Evolutionary conservation across 306 rosid species (phyloP), one percentile per base, ranked within the genome.

Genomic region (Sesbania bispinosa): DNA sequence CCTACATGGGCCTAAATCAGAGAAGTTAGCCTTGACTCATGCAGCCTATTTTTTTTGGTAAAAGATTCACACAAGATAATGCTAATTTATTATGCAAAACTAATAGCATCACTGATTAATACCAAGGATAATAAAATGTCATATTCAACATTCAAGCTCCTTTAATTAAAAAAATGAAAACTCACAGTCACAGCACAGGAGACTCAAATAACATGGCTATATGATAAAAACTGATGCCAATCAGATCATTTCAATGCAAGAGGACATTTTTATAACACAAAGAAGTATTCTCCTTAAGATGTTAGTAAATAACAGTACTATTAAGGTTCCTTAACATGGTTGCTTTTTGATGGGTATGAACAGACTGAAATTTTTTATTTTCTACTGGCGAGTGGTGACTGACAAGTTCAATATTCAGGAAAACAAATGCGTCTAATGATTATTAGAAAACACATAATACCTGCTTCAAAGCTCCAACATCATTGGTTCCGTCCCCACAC

Each of bases 401-500:
- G 73, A 68, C 38, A 24, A 30, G 38, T 62, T 45, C 16, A 78
- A 81, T 29, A 66, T 69, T 75, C 67, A 65, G 68, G 57, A 69
- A 26, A 45, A 7, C n/a, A 50, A 67, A 13, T 10, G 1, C 11
- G 18, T 68, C 19, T 43, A 18, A 10, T 50, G 38, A 67, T 14
- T 39, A 63, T 45, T 65, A 53, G 24, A 10, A 61, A 48, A 48
- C 51, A 67, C 61, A 43, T 52, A 35, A 76, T 82, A 94, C 98
- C 97, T 95, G 99, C 83, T 95, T 95, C 70, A 95, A 81, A 64
- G 99, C 99, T 71, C 99, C 99, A 69, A 95, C 99, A 35, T 95
- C 99, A 70, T 95, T 95, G 46, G 99, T 95, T 69, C 99, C 99
- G 81, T 95, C 97, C 35, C 99, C 99, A 80, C 99, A 95, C 99